Percentiles rank a stretch among this genome's conserved stretches.
Conservation (phyloP, 2,329 filamentous ascomycete genomes). For the Sporothrix pallida region DNA sequence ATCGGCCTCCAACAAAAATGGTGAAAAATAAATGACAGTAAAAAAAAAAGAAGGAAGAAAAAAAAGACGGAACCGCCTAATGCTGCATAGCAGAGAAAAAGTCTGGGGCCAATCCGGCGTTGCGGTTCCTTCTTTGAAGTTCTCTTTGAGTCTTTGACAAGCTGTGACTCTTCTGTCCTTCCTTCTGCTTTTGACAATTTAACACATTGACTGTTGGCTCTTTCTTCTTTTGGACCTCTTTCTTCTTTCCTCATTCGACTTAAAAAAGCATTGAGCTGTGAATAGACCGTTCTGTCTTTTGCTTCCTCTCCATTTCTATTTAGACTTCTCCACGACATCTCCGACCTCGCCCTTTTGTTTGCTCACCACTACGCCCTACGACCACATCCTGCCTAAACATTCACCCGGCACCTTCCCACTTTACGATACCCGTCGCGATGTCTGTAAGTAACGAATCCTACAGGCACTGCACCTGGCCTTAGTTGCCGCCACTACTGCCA, state of each 20-base stretch:
- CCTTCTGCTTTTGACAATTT: neutral
- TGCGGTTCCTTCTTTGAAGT: conserved; percentile 6
- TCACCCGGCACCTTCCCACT: neutral
- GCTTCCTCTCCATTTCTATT: neutral
- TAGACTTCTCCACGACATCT: neutral
- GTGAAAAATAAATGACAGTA: neutral
- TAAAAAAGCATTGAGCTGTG: conserved; percentile 41
- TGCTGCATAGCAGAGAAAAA: conserved; percentile 15
- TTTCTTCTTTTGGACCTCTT: neutral
- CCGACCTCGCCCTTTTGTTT: conserved; percentile 10
- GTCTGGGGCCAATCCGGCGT: conserved; percentile 6
- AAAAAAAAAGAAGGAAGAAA: neutral
- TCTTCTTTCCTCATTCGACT: neutral
- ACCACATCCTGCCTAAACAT: neutral
- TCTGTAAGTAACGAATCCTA: conserved; percentile 16
- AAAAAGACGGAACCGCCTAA: neutral
- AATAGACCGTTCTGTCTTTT: conserved; percentile 32
- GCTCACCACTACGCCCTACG: neutral
- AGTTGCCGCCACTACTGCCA: neutral
- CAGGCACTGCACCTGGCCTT: neutral
- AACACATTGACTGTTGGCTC: neutral
- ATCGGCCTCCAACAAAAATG: neutral
- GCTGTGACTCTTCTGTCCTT: conserved; percentile 21
- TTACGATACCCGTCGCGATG: conserved; percentile 16
- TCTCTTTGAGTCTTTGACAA: conserved; percentile 35